phyloP scores from a whole-genome alignment of 1,284 basidiomycete species.

The Cerrena zonata region DNA sequence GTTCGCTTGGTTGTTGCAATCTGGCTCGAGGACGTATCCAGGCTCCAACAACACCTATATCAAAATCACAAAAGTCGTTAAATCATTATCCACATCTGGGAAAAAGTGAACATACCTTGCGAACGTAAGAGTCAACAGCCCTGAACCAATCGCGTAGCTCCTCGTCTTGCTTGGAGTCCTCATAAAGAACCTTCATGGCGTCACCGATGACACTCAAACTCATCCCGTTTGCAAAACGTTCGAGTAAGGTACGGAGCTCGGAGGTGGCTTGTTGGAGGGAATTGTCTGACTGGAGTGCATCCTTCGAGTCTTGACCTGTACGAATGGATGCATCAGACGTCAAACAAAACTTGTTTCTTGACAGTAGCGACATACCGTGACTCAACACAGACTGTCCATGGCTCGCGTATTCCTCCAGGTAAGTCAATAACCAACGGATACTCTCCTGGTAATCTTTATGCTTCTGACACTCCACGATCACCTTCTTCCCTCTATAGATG shows the following conservation, averaged over 20 bases:
- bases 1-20: conserved; percentile 58
- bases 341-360: background rate
- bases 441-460: conserved; percentile 86
- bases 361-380: conserved; percentile 19
- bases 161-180: conserved; percentile 72
- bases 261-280: conserved; percentile 51
- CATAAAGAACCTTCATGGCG: conserved; percentile 68
- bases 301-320: conserved; percentile 31
- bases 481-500: conserved; percentile 77
- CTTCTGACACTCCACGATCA: conserved; percentile 86
- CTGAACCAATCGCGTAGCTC: conserved; percentile 78
- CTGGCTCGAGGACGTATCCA: conserved; percentile 82
- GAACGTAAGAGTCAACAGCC: conserved; percentile 59
- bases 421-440: conserved; percentile 69
- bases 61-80: background rate
- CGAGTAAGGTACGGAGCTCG: conserved; percentile 77
- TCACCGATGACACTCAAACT: conserved; percentile 66
- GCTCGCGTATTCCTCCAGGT: conserved; percentile 70
- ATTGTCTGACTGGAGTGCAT: conserved; percentile 37
- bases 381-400: conserved; percentile 51
- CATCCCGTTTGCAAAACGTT: conserved; percentile 83
- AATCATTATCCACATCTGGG: background rate
- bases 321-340: background rate
- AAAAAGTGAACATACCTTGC: conserved; percentile 42
- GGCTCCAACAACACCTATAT: conserved; percentile 71